Conservation (phyloP, 768 basidiomycete genomes). For the Strobilomyces echinocephalus region DNA sequence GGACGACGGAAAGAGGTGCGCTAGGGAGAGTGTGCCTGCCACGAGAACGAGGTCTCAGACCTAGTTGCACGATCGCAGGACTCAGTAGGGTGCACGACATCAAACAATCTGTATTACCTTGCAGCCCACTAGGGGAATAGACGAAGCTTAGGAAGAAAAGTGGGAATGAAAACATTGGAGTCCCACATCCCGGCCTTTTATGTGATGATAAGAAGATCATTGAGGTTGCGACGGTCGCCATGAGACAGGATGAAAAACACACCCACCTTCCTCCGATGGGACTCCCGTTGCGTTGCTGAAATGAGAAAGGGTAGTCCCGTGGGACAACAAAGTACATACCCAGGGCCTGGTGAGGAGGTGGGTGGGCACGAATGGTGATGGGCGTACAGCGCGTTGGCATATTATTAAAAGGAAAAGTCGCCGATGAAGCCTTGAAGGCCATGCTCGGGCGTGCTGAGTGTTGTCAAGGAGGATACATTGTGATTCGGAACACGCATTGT, state of each 20-base stretch:
- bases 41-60: conserved; percentile 24
- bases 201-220: conserved; percentile 5
- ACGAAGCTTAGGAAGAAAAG: not conserved
- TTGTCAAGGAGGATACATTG: not conserved
- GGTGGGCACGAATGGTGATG: too few relatives aligned
- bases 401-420: not conserved
- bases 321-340: not conserved
- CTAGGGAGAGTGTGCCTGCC: conserved; percentile 18
- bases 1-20: not conserved
- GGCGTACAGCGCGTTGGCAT: not conserved
- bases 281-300: not conserved
- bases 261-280: not conserved
- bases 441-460: not conserved
- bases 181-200: conserved; percentile 4
- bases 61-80: not conserved
- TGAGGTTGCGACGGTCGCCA: conserved; percentile 10
- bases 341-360: too few relatives aligned
- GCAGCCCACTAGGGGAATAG: conserved; percentile 7
- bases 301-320: not conserved
- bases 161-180: not conserved
- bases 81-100: not conserved
- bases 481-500: not conserved
- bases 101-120: conserved; percentile 5
- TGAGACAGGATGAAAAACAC: not conserved
- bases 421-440: not conserved